Conservation (phyloP, 2,329 filamentous ascomycete species). For the Thielaviopsis punctulata region DNA sequence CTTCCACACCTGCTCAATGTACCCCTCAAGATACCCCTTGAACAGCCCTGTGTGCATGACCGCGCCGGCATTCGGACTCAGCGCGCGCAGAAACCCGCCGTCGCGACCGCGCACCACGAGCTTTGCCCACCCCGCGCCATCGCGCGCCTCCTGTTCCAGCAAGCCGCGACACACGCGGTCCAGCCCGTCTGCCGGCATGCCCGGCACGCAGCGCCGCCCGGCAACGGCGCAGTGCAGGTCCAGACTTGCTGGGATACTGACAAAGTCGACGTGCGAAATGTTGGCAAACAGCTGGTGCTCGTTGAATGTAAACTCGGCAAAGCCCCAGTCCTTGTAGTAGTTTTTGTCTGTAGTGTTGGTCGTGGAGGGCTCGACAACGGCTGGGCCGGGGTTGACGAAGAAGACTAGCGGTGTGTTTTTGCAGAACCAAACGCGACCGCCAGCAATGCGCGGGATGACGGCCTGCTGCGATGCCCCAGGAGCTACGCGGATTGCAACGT, state of each 20-base stretch:
- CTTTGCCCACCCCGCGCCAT: constrained; percentile 34
- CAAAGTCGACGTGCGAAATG: constrained; percentile 62
- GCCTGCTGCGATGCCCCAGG: constrained; percentile 42
- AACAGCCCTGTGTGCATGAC: constrained; percentile 29
- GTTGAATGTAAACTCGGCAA: constrained; percentile 55
- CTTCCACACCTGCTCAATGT: constrained; percentile 35
- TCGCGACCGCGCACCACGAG: constrained; percentile 28
- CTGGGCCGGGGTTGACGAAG: constrained; percentile 52
- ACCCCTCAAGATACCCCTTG: constrained; percentile 30
- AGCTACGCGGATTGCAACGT: constrained; percentile 47
- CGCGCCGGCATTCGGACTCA: constrained; percentile 35
- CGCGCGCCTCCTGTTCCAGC: constrained; percentile 26
- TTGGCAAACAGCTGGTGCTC: constrained; percentile 44
- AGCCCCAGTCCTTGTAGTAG: constrained; percentile 44
- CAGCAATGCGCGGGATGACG: constrained; percentile 52
- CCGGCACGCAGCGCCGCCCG: constrained; percentile 27
- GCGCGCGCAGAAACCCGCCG: constrained; percentile 28
- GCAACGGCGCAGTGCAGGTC: constrained; percentile 31
- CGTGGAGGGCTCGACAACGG: constrained; percentile 57
- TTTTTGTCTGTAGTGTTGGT: constrained; percentile 49
- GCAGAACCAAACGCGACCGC: constrained; percentile 57
- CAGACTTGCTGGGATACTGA: constrained; percentile 45
- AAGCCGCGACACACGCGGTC: constrained; percentile 27
- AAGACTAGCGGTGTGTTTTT: constrained; percentile 45
- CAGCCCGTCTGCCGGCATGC: constrained; percentile 30